Percentiles rank a stretch among this genome's conserved stretches.
Evolutionary conservation across 1,139 yeast species (phyloP).

Genomic region (Citeromyces hawaiiensis): DNA sequence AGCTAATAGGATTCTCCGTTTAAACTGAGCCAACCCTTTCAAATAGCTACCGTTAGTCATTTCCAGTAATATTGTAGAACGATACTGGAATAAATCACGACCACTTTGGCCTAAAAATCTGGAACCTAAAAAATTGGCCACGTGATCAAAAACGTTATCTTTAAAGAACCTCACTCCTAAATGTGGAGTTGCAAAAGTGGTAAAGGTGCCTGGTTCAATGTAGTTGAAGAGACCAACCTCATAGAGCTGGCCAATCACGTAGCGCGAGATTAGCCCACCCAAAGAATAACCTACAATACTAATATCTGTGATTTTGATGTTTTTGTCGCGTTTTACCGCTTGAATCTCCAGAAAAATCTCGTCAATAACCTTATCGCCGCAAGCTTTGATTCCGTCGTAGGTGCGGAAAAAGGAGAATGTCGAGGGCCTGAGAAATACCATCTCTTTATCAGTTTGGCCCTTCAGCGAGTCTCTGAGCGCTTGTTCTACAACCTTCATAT

Average conservation of each 20-base stretch:
- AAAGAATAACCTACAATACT: slow-evolving; percentile 76
- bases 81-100: slow-evolving; percentile 48
- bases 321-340: slow-evolving; percentile 25
- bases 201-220: slow-evolving; percentile 50
- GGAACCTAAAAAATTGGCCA: slow-evolving; percentile 48
- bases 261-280: slow-evolving; percentile 72
- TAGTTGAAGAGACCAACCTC: slow-evolving; percentile 39
- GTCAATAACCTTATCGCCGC: slow-evolving; percentile 54
- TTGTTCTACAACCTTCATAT: slow-evolving; percentile 48
- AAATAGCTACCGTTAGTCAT: slow-evolving; percentile 47
- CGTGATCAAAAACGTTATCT: slow-evolving; percentile 22
- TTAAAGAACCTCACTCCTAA: slow-evolving; percentile 50
- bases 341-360: slow-evolving; percentile 52
- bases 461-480: slow-evolving; percentile 29
- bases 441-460: slow-evolving; percentile 22
- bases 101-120: slow-evolving; percentile 65
- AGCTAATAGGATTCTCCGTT: slow-evolving; percentile 47
- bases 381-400: slow-evolving; percentile 68
- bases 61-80: slow-evolving; percentile 29
- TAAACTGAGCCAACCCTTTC: slow-evolving; percentile 43
- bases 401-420: slow-evolving; percentile 65
- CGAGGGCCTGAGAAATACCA: slow-evolving; percentile 50
- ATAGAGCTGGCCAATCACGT: slow-evolving; percentile 56
- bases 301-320: slow-evolving; percentile 29
- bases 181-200: slow-evolving; percentile 90